Evolutionary conservation across 495 filamentous ascomycete genomes (phyloP).

Genomic region (Hypoxylon crocopeplum): DNA sequence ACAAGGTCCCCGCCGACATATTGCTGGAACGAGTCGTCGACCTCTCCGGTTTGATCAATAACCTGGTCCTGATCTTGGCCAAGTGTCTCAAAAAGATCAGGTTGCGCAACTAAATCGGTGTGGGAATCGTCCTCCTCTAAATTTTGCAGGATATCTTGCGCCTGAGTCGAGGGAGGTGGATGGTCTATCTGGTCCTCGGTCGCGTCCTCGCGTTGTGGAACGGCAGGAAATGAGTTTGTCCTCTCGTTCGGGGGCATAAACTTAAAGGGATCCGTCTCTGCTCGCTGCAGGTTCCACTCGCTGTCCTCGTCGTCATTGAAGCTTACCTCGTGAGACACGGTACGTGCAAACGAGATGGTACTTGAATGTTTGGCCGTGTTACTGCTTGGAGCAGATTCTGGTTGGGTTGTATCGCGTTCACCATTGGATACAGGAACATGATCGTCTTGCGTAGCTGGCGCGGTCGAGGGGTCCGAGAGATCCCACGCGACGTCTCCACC

Average conservation of each 20-base stretch:
- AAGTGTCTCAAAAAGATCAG: conserved; percentile 1
- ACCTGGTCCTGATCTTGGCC: background rate
- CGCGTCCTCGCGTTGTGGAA: conserved; percentile 49
- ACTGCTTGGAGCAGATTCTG: conserved; percentile 35
- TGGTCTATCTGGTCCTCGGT: conserved; percentile 34
- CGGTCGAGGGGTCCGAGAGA: conserved; percentile 13
- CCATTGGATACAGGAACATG: conserved; percentile 14
- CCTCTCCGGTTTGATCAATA: background rate
- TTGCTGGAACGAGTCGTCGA: conserved; percentile 33
- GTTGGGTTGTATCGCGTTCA: conserved; percentile 26
- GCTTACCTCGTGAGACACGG: conserved; percentile 58
- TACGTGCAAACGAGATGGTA: conserved; percentile 60
- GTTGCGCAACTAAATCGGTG: conserved; percentile 21
- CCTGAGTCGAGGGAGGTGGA: conserved; percentile 49
- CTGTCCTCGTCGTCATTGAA: conserved; percentile 62
- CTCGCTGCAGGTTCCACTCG: conserved; percentile 57
- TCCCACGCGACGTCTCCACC: conserved; percentile 38
- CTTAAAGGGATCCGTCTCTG: conserved; percentile 61
- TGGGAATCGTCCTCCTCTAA: conserved; percentile 45
- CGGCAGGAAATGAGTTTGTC: conserved; percentile 68
- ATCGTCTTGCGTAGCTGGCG: conserved; percentile 20
- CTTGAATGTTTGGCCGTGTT: conserved; percentile 54
- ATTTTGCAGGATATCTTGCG: conserved; percentile 50
- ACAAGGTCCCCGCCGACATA: conserved; percentile 46
- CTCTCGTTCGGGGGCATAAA: conserved; percentile 59